These are phyloP conservation scores for Candida easanensis DNA, from an alignment of 805 yeast genomes.

Conservation along the genomic window DNA sequence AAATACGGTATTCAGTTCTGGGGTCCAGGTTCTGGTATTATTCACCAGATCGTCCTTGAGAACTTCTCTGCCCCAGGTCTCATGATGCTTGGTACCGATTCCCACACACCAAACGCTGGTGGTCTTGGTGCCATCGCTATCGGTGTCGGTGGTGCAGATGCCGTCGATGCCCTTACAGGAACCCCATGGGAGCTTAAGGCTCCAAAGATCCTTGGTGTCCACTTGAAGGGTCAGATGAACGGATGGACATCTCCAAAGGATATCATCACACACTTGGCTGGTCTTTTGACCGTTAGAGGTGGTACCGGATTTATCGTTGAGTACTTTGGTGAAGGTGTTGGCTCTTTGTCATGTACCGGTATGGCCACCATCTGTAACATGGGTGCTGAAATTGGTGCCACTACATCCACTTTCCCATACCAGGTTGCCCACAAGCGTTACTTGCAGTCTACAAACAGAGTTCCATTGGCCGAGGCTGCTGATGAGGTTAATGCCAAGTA, in stretches of 20 bases:
- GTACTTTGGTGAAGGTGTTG: constrained; percentile 94
- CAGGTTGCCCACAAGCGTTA: constrained; percentile 77
- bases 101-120: constrained; percentile 99
- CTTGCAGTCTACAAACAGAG: constrained; percentile 80
- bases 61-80: constrained; percentile 96
- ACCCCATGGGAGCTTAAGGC: constrained; percentile 99
- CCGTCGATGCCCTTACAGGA: constrained; percentile 95
- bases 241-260: constrained; percentile 99
- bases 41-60: constrained; percentile 96
- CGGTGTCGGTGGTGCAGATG: constrained; percentile 99
- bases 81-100: constrained; percentile 97
- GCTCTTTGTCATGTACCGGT: constrained; percentile 89
- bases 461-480: constrained; percentile 79
- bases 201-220: constrained; percentile 91
- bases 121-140: constrained; percentile 98
- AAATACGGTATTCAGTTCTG: constrained; percentile 97
- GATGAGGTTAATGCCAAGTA: constrained; percentile 51
- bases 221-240: constrained; percentile 79
- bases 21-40: constrained; percentile 99
- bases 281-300: constrained; percentile 91
- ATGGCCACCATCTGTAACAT: constrained; percentile 99
- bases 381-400: constrained; percentile 99
- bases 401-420: constrained; percentile 96
- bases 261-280: constrained; percentile 90
- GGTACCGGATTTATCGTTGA: constrained; percentile 97